Evolutionary conservation across 1,139 yeast genomes (phyloP).

Genomic region (Saccharomyces pastorianus): DNA sequence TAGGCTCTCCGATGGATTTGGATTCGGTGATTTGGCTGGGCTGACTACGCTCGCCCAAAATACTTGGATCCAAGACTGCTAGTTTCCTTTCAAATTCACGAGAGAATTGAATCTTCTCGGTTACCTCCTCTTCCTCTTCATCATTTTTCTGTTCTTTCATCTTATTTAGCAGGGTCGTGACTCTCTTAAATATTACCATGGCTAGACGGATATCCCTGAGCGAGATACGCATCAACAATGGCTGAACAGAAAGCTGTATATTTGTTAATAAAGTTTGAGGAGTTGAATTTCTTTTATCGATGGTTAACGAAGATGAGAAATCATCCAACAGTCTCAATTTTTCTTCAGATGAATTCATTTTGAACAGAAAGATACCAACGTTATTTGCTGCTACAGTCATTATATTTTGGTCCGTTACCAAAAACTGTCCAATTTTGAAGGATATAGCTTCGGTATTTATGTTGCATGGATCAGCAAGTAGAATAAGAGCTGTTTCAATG

Average conservation of each 20-base stretch:
- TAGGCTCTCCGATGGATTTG: constrained; percentile 10
- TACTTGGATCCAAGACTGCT: constrained; percentile 61
- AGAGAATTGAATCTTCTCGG: constrained; percentile 35
- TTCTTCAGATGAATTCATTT: constrained; percentile 58
- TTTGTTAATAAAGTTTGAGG: constrained; percentile 49
- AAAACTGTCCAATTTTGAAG: constrained; percentile 73
- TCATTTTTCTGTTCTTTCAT: constrained; percentile 8
- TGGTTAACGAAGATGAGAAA: constrained; percentile 67
- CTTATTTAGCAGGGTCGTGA: constrained; percentile 43
- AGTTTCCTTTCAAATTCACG: constrained; percentile 54
- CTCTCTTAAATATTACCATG: constrained; percentile 59
- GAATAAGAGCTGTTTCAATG: constrained; percentile 34
- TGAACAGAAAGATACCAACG: constrained; percentile 78
- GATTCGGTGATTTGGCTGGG: constrained; percentile 36
- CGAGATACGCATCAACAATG: constrained; percentile 72
- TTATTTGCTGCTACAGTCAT: constrained; percentile 61
- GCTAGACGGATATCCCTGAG: constrained; percentile 83
- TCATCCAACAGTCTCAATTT: constrained; percentile 78
- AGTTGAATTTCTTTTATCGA: constrained; percentile 65
- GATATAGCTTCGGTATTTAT: constrained; percentile 79
- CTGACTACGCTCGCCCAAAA: constrained; percentile 24
- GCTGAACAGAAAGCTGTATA: constrained; percentile 69
- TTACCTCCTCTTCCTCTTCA: constrained; percentile 7
- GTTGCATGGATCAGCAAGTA: constrained; percentile 72
- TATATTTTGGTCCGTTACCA: constrained; percentile 61